Conservation (phyloP, 139 green algal genomes). For the Tetradesmus lagerheimii region DNA sequence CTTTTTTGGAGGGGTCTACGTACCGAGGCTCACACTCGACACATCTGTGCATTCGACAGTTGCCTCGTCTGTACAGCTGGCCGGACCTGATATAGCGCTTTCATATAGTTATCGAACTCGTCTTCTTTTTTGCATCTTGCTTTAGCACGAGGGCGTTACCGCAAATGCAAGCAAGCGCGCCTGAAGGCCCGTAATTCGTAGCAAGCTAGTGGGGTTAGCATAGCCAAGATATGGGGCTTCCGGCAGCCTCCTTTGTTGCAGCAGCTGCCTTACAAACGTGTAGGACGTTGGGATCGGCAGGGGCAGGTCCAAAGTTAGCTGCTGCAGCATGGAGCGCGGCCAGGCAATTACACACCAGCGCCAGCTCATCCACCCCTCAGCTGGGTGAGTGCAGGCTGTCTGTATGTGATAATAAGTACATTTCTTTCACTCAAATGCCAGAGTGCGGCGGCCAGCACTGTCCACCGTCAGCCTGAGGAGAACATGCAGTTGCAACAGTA, state of each 20-base stretch:
- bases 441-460: neutral
- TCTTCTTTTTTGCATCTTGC: too few relatives aligned
- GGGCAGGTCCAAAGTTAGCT: neutral
- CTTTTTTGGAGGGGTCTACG: too few relatives aligned
- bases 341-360: slow-evolving; percentile 3
- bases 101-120: too few relatives aligned
- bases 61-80: neutral
- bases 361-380: slow-evolving; percentile 9
- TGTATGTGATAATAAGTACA: neutral
- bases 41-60: neutral
- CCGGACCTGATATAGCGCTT: neutral
- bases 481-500: neutral
- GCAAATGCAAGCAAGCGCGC: too few relatives aligned
- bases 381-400: neutral
- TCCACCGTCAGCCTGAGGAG: neutral
- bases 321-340: neutral
- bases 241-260: neutral
- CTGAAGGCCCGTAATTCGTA: neutral
- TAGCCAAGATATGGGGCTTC: neutral
- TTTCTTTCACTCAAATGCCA: neutral
- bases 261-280: neutral
- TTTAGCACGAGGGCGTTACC: too few relatives aligned
- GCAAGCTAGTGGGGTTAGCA: neutral
- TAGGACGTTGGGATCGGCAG: neutral
- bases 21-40: neutral